Evolutionary conservation across 345 rosid species (phyloP).

Genomic region (Populus euphratica): DNA sequence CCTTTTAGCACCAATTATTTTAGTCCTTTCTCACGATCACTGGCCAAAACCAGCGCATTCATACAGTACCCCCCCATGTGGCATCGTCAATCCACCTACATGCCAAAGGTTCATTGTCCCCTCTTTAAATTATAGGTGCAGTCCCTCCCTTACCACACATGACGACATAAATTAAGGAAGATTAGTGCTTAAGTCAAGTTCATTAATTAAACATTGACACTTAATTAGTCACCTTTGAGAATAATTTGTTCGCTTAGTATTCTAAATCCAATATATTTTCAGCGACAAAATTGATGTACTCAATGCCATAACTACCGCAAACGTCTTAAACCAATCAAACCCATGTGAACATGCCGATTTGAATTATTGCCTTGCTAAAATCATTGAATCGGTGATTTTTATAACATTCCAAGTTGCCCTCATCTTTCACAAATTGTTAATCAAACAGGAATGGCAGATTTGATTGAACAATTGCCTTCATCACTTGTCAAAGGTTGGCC

Average conservation of each 20-base stretch:
- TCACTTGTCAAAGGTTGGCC: not conserved
- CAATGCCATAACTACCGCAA: not conserved
- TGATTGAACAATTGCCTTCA: not conserved
- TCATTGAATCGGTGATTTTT: not conserved
- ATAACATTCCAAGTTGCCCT: not conserved
- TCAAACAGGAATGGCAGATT: not conserved
- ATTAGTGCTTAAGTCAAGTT: not conserved
- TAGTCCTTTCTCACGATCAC: not conserved
- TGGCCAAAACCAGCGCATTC: not conserved
- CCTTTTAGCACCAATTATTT: not conserved
- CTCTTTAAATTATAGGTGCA: not conserved
- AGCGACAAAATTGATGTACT: not conserved
- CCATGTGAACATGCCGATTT: not conserved
- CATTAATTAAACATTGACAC: not conserved
- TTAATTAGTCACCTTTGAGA: not conserved
- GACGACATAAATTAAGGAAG: not conserved
- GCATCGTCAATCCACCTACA: not conserved
- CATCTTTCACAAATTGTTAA: not conserved
- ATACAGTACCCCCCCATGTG: constrained; percentile 1
- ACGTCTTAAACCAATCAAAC: not conserved
- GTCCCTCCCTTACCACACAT: not conserved
- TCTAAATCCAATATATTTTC: not conserved
- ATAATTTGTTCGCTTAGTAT: not conserved
- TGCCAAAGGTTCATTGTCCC: not conserved
- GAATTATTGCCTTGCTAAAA: not conserved